Conservation (phyloP, 2,329 filamentous ascomycete genomes). For the Hansfordia pulvinata region DNA sequence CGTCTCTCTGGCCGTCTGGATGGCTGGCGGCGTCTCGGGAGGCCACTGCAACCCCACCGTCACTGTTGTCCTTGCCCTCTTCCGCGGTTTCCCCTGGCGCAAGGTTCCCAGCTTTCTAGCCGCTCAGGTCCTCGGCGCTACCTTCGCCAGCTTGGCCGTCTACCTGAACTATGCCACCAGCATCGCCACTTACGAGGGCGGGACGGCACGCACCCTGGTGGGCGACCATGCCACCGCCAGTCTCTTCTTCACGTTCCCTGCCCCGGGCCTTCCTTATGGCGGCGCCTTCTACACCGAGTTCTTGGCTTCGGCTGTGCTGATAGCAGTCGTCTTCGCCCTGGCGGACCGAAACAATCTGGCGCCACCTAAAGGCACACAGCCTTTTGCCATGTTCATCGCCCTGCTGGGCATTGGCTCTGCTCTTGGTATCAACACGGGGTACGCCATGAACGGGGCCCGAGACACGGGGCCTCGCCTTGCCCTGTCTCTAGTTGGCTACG, state of each 20-base stretch:
- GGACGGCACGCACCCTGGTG: conserved; percentile 1
- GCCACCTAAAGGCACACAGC: conserved; percentile 1
- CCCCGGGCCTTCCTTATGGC: conserved; percentile 1
- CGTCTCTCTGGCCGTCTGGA: conserved; percentile 3
- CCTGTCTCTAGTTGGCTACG: conserved; percentile 1
- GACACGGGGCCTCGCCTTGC: conserved; percentile 2
- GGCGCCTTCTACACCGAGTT: conserved; percentile 4
- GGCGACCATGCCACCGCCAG: conserved; percentile 3
- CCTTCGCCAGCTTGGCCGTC: conserved; percentile 4
- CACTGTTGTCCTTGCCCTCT: conserved; percentile 6
- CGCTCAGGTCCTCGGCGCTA: conserved; percentile 6
- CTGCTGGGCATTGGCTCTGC: conserved; percentile 3
- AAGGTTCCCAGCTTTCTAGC: conserved; percentile 6
- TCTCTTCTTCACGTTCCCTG: conserved; percentile 4
- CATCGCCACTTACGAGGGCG: conserved; percentile 4
- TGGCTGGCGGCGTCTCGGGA: conserved; percentile 7
- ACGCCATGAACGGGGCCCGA: conserved; percentile 3
- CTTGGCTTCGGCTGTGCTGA: conserved; percentile 2
- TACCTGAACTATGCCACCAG: conserved; percentile 3
- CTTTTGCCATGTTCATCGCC: conserved; percentile 3
- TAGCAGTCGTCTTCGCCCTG: conserved; percentile 2
- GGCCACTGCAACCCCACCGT: conserved; percentile 8
- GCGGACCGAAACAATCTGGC: conserved; percentile 2
- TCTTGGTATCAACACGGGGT: conserved; percentile 2
- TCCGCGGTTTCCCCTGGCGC: conserved; percentile 6